Conservation (phyloP, 768 basidiomycete species). For the Macrolepiota dolichaula region DNA sequence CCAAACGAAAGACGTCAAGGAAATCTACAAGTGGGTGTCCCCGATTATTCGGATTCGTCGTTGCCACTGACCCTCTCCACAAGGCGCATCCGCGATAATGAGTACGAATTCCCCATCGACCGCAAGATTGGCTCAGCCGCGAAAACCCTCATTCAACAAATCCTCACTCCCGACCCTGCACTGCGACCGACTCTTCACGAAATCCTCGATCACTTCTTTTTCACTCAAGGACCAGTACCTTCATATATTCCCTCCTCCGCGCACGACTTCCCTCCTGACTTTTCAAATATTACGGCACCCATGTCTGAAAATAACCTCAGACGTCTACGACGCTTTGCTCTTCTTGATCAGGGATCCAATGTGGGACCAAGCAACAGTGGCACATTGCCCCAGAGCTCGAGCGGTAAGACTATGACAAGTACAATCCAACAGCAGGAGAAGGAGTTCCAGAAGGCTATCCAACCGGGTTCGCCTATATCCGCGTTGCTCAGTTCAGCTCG, state of each 20-base stretch:
- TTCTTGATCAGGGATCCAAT: conserved; percentile 56
- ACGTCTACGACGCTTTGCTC: conserved; percentile 56
- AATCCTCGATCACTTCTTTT: conserved; percentile 84
- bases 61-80: conserved; percentile 9
- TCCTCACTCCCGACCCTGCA: conserved; percentile 82
- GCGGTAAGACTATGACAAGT: conserved; percentile 41
- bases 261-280: conserved; percentile 73
- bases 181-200: conserved; percentile 80
- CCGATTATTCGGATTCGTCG: neutral
- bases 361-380: conserved; percentile 1
- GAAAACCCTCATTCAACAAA: conserved; percentile 74
- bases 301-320: conserved; percentile 69
- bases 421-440: conserved; percentile 85
- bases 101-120: conserved; percentile 88
- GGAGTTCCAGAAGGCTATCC: conserved; percentile 95
- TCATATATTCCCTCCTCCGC: conserved; percentile 77
- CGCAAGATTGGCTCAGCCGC: conserved; percentile 68
- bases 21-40: conserved; percentile 80
- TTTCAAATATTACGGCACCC: conserved; percentile 57
- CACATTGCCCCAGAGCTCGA: conserved; percentile 19
- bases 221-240: conserved; percentile 78
- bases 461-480: conserved; percentile 92
- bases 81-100: conserved; percentile 90
- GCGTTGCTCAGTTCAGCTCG: conserved; percentile 86
- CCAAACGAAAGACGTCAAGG: conserved; percentile 97